These are phyloP conservation scores for Carex sylvatica DNA, from an alignment of 202 grass and related monocot species.

Conservation along the genomic window DNA sequence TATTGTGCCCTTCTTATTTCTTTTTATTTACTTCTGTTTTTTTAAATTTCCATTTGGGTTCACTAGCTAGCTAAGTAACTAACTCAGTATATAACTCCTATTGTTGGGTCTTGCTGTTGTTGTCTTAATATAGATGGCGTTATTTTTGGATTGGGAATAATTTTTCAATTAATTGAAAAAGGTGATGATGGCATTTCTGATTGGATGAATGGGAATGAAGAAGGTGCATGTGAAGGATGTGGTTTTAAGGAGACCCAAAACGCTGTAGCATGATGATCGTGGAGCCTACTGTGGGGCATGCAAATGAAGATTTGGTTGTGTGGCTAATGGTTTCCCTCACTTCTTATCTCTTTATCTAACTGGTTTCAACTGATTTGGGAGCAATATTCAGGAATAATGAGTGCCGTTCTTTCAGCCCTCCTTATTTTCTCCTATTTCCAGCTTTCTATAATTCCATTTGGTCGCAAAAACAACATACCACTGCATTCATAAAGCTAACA, in stretches of 20 bases:
- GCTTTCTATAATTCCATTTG: neutral
- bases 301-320: neutral
- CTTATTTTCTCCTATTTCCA: neutral
- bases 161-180: neutral
- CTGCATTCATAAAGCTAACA: neutral
- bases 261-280: slow-evolving; percentile 10
- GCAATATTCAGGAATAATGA: neutral
- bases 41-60: neutral
- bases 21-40: neutral
- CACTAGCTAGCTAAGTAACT: neutral
- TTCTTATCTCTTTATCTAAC: neutral
- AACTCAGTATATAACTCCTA: neutral
- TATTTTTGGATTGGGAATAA: slow-evolving; percentile 1
- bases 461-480: neutral
- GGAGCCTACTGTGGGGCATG: slow-evolving; percentile 2
- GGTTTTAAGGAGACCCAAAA: slow-evolving; percentile 16
- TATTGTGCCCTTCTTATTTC: slow-evolving; percentile 17
- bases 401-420: neutral
- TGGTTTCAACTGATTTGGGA: neutral
- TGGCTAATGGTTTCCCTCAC: neutral
- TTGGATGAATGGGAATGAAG: slow-evolving; percentile 1
- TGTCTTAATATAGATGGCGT: neutral
- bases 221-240: neutral
- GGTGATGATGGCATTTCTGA: neutral
- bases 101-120: neutral